phyloP scores from a whole-genome alignment of 2,329 filamentous ascomycete species.

The Epicoccum sorghinum region DNA sequence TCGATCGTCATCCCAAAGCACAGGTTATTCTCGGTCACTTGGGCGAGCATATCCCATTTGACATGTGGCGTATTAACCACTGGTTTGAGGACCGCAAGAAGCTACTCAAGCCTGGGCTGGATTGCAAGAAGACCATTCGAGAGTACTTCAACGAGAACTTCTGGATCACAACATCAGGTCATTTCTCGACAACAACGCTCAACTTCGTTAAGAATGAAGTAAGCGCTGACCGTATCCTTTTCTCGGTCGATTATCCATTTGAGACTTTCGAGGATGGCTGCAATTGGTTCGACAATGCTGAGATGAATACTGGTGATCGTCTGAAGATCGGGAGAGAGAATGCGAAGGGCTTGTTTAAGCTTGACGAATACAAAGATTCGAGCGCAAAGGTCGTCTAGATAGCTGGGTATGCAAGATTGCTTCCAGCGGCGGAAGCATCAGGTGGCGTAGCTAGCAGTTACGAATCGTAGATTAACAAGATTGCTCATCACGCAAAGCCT shows the following conservation, averaged over 20 bases:
- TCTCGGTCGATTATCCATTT: conserved; percentile 61
- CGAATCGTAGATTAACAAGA: too few relatives aligned
- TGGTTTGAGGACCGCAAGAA: conserved; percentile 61
- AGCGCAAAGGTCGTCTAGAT: conserved; percentile 23
- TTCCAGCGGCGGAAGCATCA: too few relatives aligned
- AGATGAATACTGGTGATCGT: conserved; percentile 46
- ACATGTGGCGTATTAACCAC: conserved; percentile 51
- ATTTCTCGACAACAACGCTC: conserved; percentile 61
- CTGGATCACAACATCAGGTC: conserved; percentile 63
- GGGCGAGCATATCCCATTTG: conserved; percentile 58
- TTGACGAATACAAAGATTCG: conserved; percentile 30
- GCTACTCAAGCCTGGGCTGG: conserved; percentile 29
- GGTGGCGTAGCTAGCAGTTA: too few relatives aligned
- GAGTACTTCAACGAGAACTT: conserved; percentile 63
- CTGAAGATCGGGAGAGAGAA: conserved; percentile 56
- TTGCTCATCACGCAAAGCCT: too few relatives aligned
- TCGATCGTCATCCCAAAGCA: conserved; percentile 55
- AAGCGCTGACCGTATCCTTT: conserved; percentile 58
- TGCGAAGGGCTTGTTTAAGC: conserved; percentile 52
- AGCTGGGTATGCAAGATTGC: too few relatives aligned
- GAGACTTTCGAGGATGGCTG: conserved; percentile 49
- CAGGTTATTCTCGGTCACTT: conserved; percentile 57
- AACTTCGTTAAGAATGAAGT: conserved; percentile 58
- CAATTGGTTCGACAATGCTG: conserved; percentile 51
- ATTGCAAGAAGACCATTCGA: conserved; percentile 56